phyloP scores from a whole-genome alignment of 306 rosid species.

The Prunus mume region DNA sequence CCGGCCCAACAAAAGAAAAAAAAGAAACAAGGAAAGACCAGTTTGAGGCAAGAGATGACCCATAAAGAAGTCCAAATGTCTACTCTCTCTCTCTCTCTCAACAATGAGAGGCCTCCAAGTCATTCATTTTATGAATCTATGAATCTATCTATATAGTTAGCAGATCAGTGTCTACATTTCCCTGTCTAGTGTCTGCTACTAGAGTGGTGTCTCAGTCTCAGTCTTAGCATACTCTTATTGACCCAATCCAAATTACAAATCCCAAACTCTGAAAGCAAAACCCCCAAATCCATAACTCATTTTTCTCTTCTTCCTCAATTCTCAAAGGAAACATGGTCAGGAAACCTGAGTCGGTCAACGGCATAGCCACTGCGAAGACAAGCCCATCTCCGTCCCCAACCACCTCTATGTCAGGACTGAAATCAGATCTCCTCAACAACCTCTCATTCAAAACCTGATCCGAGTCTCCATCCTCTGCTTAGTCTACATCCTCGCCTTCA shows the following conservation, averaged over 20 bases:
- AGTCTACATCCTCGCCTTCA: conserved; percentile 81
- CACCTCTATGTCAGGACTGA: conserved; percentile 3
- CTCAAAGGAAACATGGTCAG: conserved; percentile 33
- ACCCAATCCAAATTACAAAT: neutral
- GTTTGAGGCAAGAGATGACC: too few relatives aligned
- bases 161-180: too few relatives aligned
- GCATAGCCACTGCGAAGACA: conserved; percentile 16
- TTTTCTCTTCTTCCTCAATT: neutral
- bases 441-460: conserved; percentile 55
- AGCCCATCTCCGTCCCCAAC: neutral
- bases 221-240: too few relatives aligned
- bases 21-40: too few relatives aligned
- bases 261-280: neutral
- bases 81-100: too few relatives aligned
- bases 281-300: neutral
- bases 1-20: too few relatives aligned
- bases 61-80: too few relatives aligned
- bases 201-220: too few relatives aligned
- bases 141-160: too few relatives aligned
- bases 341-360: conserved; percentile 32
- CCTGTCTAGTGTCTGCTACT: too few relatives aligned
- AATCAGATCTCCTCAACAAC: conserved; percentile 42
- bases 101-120: too few relatives aligned
- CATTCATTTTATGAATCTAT: too few relatives aligned
- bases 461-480: conserved; percentile 66